Conservation (phyloP, 306 rosid species). For the Prunus padus region DNA sequence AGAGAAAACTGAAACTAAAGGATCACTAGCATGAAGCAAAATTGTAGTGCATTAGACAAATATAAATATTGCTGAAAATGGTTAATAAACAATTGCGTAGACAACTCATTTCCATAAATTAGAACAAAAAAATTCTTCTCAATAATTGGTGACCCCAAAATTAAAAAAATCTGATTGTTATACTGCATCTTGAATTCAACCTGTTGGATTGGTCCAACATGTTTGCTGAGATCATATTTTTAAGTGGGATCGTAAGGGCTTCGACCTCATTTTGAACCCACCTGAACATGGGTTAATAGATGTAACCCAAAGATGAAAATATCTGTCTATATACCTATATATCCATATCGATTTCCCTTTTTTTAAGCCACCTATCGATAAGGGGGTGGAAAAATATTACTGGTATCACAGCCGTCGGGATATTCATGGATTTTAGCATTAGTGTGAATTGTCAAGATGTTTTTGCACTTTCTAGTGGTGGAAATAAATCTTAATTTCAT, state of each 20-base stretch:
- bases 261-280: conserved; percentile 1
- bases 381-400: neutral
- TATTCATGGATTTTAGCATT: neutral
- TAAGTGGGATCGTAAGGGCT: neutral
- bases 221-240: neutral
- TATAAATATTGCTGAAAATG: neutral
- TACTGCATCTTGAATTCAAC: neutral
- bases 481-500: neutral
- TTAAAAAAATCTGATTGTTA: neutral
- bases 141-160: neutral
- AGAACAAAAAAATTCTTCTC: neutral
- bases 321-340: neutral
- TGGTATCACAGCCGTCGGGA: neutral
- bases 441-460: neutral
- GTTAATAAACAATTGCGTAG: neutral
- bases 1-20: conserved; percentile 10
- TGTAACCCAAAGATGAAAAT: neutral
- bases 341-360: neutral
- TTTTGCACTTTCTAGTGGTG: neutral
- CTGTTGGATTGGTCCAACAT: neutral
- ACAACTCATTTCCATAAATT: neutral
- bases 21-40: conserved; percentile 19
- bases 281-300: neutral
- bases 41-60: neutral
- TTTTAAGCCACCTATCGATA: neutral